A percentile compares a stretch with the other conserved stretches of the same genome.
phyloP scores from a whole-genome alignment of 2,329 filamentous ascomycete genomes.

The Cercospora zeae-maydis region DNA sequence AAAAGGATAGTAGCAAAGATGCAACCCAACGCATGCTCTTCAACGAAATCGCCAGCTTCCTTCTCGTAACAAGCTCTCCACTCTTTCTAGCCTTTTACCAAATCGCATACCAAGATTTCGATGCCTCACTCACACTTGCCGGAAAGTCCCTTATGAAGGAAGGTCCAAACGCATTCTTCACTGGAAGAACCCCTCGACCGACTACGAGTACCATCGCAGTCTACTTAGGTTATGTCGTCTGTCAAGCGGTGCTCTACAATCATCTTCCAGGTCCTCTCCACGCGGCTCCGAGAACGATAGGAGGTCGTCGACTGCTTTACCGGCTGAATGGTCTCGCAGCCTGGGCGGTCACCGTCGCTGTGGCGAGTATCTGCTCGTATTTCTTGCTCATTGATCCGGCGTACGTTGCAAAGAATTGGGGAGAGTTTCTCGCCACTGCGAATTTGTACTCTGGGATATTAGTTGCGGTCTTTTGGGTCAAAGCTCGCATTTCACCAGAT shows the following conservation, averaged over 20 bases:
- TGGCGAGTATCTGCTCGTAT: background rate
- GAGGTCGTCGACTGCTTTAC: background rate
- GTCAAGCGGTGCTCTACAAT: background rate
- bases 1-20: background rate
- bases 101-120: background rate
- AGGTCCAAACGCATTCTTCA: background rate
- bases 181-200: background rate
- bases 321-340: background rate
- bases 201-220: background rate
- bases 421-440: background rate
- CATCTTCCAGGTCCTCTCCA: background rate
- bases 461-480: background rate
- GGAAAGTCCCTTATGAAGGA: background rate
- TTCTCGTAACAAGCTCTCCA: background rate
- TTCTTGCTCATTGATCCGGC: background rate
- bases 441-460: background rate
- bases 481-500: background rate
- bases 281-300: background rate
- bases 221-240: background rate
- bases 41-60: background rate
- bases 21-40: background rate
- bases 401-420: background rate
- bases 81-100: background rate
- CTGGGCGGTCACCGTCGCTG: background rate
- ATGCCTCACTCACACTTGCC: background rate